phyloP scores from a whole-genome alignment of 2,329 filamentous ascomycete species.

The Diaporthe australafricana region DNA sequence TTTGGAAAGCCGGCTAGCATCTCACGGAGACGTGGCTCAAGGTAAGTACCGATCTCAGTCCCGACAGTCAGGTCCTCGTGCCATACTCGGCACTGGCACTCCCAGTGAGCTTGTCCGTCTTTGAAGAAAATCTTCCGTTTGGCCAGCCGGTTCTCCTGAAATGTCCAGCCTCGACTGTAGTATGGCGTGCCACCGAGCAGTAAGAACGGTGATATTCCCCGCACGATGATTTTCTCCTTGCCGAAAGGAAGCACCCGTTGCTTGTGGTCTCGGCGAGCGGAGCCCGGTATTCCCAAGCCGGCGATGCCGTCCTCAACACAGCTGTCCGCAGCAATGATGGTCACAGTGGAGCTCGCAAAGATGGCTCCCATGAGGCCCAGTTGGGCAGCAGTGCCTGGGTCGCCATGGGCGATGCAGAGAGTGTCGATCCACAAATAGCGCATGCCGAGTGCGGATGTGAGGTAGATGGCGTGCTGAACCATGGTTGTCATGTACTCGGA shows the following conservation, averaged over 20 bases:
- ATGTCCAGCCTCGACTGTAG: slow-evolving; percentile 4
- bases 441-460: slow-evolving; percentile 37
- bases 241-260: slow-evolving; percentile 14
- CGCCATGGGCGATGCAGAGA: slow-evolving; percentile 48
- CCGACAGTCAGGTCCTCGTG: not conserved
- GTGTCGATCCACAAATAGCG: slow-evolving; percentile 49
- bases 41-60: slow-evolving; percentile 20
- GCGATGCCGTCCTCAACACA: not conserved
- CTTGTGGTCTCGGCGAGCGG: not conserved
- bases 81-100: slow-evolving; percentile 3
- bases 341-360: slow-evolving; percentile 41
- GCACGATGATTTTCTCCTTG: not conserved
- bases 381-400: slow-evolving; percentile 2
- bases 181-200: not conserved
- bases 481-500: slow-evolving; percentile 42
- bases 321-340: slow-evolving; percentile 37
- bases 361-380: slow-evolving; percentile 34
- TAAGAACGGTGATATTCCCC: not conserved
- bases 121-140: not conserved
- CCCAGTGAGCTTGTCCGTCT: not conserved
- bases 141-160: slow-evolving; percentile 3
- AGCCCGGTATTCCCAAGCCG: not conserved
- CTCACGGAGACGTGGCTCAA: not conserved
- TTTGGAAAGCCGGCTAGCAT: slow-evolving; percentile 3
- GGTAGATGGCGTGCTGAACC: slow-evolving; percentile 30